Evolutionary conservation across 2,329 filamentous ascomycete species (phyloP).

Genomic region (Aspergillus aculeatinus): DNA sequence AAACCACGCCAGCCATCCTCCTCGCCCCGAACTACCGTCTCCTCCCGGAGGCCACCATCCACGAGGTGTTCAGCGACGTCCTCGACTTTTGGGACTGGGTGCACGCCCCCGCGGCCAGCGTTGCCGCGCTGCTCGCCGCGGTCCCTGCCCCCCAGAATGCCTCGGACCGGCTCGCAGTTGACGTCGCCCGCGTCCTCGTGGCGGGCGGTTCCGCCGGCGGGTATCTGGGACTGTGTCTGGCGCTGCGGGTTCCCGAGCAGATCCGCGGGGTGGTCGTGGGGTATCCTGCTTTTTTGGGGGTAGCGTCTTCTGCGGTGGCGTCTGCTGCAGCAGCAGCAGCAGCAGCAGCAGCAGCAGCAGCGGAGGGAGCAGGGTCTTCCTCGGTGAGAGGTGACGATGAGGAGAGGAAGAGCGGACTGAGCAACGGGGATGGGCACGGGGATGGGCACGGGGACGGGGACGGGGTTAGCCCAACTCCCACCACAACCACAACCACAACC

Average conservation of each 20-base stretch:
- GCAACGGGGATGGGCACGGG: no score
- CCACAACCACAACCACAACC: no score
- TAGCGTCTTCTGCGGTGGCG: slow-evolving; percentile 18
- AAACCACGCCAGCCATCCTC: slow-evolving; percentile 44
- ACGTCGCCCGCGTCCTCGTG: slow-evolving; percentile 22
- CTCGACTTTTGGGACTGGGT: slow-evolving; percentile 51
- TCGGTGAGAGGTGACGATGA: no score
- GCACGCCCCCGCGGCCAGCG: slow-evolving; percentile 24
- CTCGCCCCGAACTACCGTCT: slow-evolving; percentile 53
- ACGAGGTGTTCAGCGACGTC: slow-evolving; percentile 51
- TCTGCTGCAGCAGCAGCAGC: not conserved
- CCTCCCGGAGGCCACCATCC: slow-evolving; percentile 49
- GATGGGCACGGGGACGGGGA: no score
- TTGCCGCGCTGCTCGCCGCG: slow-evolving; percentile 13
- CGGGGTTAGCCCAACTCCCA: no score
- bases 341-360: no score
- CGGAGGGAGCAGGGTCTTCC: no score
- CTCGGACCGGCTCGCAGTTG: slow-evolving; percentile 23
- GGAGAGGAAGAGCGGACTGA: no score
- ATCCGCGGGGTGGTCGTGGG: slow-evolving; percentile 32
- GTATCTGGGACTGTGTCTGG: slow-evolving; percentile 28
- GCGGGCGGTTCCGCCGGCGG: slow-evolving; percentile 35
- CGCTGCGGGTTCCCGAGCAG: slow-evolving; percentile 26
- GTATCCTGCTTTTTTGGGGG: slow-evolving; percentile 36
- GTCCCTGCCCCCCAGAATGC: no score